A percentile compares a stretch with the other conserved stretches of the same genome.
Evolutionary conservation across 2,329 filamentous ascomycete species (phyloP).

Genomic region (Penicillium freii): DNA sequence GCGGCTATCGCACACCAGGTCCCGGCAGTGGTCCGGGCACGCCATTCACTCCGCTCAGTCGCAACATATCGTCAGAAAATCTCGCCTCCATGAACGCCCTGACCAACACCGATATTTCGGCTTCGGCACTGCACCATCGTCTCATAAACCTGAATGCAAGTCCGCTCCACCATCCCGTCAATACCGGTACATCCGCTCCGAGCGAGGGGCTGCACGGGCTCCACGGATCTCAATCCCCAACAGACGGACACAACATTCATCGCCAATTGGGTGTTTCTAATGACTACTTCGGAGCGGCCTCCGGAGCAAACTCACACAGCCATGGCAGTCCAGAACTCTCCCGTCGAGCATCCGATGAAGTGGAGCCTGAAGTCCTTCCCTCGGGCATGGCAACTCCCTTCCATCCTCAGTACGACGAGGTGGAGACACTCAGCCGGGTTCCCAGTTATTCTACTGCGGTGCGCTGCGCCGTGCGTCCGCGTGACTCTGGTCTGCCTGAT

Average conservation of each 20-base stretch:
- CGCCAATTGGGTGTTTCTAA: slow-evolving; percentile 28
- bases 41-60: slow-evolving; percentile 67
- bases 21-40: slow-evolving; percentile 69
- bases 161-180: slow-evolving; percentile 15
- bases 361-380: slow-evolving; percentile 46
- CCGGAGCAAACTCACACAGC: slow-evolving; percentile 36
- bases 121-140: slow-evolving; percentile 69
- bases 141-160: slow-evolving; percentile 53
- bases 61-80: slow-evolving; percentile 78
- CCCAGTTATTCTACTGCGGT: slow-evolving; percentile 76
- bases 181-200: slow-evolving; percentile 16
- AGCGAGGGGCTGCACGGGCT: slow-evolving; percentile 16
- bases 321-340: slow-evolving; percentile 41
- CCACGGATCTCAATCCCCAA: slow-evolving; percentile 18
- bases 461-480: slow-evolving; percentile 59
- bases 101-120: slow-evolving; percentile 55
- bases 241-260: slow-evolving; percentile 24
- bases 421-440: slow-evolving; percentile 68
- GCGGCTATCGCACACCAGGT: slow-evolving; percentile 75
- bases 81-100: slow-evolving; percentile 59
- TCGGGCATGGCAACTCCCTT: slow-evolving; percentile 45
- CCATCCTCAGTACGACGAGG: slow-evolving; percentile 51
- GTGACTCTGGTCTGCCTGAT: slow-evolving; percentile 59
- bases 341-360: slow-evolving; percentile 49
- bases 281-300: slow-evolving; percentile 34